Conservation (phyloP, 2,329 filamentous ascomycete species). For the Fusarium nisikadoi region DNA sequence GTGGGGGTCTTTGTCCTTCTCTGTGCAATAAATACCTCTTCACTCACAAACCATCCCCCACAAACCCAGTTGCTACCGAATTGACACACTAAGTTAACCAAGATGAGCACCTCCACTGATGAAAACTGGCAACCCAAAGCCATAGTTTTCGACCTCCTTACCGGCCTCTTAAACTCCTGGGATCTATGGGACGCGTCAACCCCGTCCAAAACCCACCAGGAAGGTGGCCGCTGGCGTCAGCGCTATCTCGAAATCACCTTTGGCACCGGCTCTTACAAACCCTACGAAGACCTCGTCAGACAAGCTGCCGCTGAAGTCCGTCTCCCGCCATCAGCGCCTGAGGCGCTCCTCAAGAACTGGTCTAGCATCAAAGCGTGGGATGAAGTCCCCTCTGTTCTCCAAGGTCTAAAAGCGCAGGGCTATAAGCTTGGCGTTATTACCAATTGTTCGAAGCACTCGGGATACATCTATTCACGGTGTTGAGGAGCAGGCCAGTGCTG, state of each 20-base stretch:
- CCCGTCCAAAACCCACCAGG: conserved; percentile 35
- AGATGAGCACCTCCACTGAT: background rate
- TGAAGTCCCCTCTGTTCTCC: conserved; percentile 32
- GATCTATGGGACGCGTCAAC: conserved; percentile 51
- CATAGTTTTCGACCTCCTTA: conserved; percentile 55
- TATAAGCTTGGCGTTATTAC: conserved; percentile 52
- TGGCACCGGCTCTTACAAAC: conserved; percentile 46
- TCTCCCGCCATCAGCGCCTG: conserved; percentile 44
- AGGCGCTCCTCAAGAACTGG: conserved; percentile 45
- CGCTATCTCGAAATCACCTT: conserved; percentile 54
- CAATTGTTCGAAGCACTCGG: conserved; percentile 51
- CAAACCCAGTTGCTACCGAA: accelerated
- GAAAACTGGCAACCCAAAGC: conserved; percentile 46
- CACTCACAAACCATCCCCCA: accelerated
- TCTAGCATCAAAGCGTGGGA: conserved; percentile 43
- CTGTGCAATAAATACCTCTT: background rate
- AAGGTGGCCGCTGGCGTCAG: conserved; percentile 50
- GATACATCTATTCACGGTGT: conserved; percentile 32
- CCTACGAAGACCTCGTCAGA: conserved; percentile 48
- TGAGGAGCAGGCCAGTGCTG: conserved; percentile 8
- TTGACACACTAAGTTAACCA: accelerated
- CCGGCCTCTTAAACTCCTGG: conserved; percentile 54
- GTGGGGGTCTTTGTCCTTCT: background rate
- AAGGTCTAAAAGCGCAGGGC: conserved; percentile 38
- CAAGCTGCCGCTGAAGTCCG: conserved; percentile 47